phyloP scores from a whole-genome alignment of 1,284 basidiomycete genomes.

The Laetiporus sulphureus region DNA sequence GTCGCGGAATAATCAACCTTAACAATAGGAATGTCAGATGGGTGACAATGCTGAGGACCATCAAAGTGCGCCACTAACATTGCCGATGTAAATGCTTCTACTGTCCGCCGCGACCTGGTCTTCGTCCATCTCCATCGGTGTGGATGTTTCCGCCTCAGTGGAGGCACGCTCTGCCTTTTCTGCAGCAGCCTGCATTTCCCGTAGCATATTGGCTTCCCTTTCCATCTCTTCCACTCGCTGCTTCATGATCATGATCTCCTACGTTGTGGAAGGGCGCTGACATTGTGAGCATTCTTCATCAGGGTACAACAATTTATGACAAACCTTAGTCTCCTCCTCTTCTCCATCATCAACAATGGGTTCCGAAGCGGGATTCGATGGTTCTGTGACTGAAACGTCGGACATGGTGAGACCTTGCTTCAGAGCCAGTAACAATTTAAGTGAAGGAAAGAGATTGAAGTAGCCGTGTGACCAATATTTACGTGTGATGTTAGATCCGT shows the following conservation, averaged over 20 bases:
- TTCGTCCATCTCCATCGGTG: constrained; percentile 69
- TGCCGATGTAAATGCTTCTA: constrained; percentile 94
- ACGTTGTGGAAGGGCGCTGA: too few species aligned
- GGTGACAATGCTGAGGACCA: not conserved
- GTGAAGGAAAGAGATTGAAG: not conserved
- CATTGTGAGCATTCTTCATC: too few species aligned
- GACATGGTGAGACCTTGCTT: constrained; percentile 22
- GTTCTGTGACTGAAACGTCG: constrained; percentile 24
- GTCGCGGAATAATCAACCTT: constrained; percentile 98
- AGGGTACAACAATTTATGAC: constrained; percentile 10
- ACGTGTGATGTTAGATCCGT: too few species aligned
- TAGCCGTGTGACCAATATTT: too few species aligned
- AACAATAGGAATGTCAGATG: not conserved
- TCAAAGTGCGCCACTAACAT: constrained; percentile 53
- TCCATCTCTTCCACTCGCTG: constrained; percentile 92
- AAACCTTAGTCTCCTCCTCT: constrained; percentile 33
- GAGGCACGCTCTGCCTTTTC: constrained; percentile 47
- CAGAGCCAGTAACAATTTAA: not conserved
- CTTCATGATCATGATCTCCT: constrained; percentile 88
- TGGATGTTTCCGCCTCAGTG: constrained; percentile 33
- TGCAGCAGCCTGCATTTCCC: constrained; percentile 87
- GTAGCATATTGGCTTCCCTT: constrained; percentile 80
- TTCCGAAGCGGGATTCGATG: constrained; percentile 22
- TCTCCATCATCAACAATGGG: constrained; percentile 27
- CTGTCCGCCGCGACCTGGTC: constrained; percentile 75